phyloP scores from a whole-genome alignment of 2,329 filamentous ascomycete genomes.

The Tolypocladium paradoxum region DNA sequence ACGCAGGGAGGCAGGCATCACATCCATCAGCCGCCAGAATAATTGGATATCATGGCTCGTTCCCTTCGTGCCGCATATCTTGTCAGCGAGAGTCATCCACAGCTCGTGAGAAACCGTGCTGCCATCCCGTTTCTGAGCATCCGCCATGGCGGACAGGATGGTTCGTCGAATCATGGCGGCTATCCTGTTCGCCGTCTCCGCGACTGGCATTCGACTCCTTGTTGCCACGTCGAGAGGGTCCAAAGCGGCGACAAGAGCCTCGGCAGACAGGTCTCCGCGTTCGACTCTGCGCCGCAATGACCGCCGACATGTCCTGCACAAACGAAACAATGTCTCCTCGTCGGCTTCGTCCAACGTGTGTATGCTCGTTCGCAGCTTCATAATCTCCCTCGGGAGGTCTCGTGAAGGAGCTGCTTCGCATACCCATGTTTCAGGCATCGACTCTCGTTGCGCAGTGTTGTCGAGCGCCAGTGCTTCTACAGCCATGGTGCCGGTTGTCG shows the following conservation, averaged over 20 bases:
- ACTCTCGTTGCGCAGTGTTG: neutral
- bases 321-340: conserved; percentile 1
- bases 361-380: conserved; percentile 6
- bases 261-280: conserved; percentile 5
- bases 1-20: conserved; percentile 8
- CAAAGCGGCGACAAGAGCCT: conserved; percentile 5
- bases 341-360: neutral
- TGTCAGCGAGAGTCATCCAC: conserved; percentile 8
- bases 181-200: conserved; percentile 5
- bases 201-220: conserved; percentile 5
- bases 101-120: conserved; percentile 4
- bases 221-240: conserved; percentile 10
- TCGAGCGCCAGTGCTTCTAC: conserved; percentile 3
- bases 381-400: conserved; percentile 6
- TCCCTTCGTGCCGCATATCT: conserved; percentile 4
- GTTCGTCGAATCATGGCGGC: conserved; percentile 10
- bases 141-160: conserved; percentile 7
- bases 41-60: conserved; percentile 8
- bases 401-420: neutral
- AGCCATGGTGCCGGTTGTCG: neutral
- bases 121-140: conserved; percentile 2
- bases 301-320: conserved; percentile 5
- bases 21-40: conserved; percentile 7
- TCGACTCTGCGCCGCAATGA: conserved; percentile 7
- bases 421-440: neutral